Base-by-base conservation (phyloP, 2,329 filamentous ascomycete genomes). In the Aphanocladium album region DNA sequence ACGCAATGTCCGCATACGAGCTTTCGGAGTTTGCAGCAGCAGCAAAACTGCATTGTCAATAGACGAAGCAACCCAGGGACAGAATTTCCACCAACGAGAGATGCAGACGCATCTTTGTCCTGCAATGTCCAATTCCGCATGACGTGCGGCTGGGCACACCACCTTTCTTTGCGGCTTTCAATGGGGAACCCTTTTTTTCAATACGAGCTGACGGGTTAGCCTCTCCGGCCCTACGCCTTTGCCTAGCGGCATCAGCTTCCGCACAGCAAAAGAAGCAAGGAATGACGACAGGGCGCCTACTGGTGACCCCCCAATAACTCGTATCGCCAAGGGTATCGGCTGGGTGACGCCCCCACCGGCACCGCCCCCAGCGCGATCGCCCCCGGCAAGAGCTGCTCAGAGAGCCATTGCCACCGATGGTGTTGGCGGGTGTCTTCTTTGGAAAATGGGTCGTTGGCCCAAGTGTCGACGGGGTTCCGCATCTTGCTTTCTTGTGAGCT, bases 181-280 rank as follows among this genome's bases (percentile, higher is more conserved):
- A 5, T n/a, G n/a, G 21, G 12, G 19, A 25, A 19, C 30, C 35
- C 30, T 9, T 30, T 30, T 9, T 27, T 47, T 23, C 21, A 25
- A 49, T 57, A 57, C 54, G 54, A 57, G 54, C 54, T 57, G 54
- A 57, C 54, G 17, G 53, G 8, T 17, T 16, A 39, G 12, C 12
- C 6, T 17, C 39, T 33, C 9, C 23, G 21, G 51, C 51, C 37
- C 51, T 43, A 43, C 27, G 11, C 33, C 17, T 23, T n/a, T 45
- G 39, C 2, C 25, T 55, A 55, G 52, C 52, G 14, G n/a, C 43
- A 23, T 27, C 5, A 39, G 35, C 9, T 19, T 19, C 7, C 41
- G 16, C 17, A 8, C 6, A 25, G 11, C 2, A n/a, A 6, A 51
- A 21, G 30, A 14, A 35, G 2, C 5, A n/a, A 9, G 16, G 7